Base-by-base conservation (phyloP, 139 green algal genomes). In the Haematococcus lacustris region DNA sequence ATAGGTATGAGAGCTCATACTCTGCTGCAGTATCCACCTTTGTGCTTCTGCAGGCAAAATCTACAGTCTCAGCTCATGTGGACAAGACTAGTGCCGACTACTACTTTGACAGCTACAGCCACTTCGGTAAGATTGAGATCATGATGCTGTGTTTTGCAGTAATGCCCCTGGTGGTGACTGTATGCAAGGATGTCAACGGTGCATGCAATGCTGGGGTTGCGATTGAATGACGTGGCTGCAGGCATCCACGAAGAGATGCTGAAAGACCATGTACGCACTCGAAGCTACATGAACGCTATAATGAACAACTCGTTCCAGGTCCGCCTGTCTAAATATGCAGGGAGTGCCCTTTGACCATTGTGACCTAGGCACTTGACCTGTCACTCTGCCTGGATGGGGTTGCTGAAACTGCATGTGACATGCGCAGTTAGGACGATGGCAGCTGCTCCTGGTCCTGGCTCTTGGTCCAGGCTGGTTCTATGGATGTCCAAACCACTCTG, bases 231-330 rank as follows among this genome's bases (percentile, higher is more conserved):
- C n/a, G n/a, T n/a, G n/a, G n/a, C n/a, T 47, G n/a, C 78, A 88
- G 84, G 90, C 66, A 94, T 94, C 66, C 91, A 96, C 74, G 87
- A 95, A 75, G 91, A 97, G 80, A 98, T 98, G 93, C 87, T 98
- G 38, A 96, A 97, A 71, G 93, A 98, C 80, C 70, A 70, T 37
- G 87, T 97, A 53, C 86, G 93, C 62, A 98, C 93, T 0, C 78
- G 80, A 7, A 86, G 86, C 39, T 98, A 98, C 81, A 89, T 90
- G 78, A 89, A 88, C 69, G 82, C 90, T 25, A 94, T 97, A 59
- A 73, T 92, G 38, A 86, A 88, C 51, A 98, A 95, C 75, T 51
- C 68, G 30, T 82, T 86, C 47, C 69, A 74, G 69, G 69, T 74
- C 3, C 32, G 50, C 3, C 43, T 17, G 9, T 53, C 9, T 9